Evolutionary conservation across 768 basidiomycete genomes (phyloP).

Genomic region (Serendipita vermifera): DNA sequence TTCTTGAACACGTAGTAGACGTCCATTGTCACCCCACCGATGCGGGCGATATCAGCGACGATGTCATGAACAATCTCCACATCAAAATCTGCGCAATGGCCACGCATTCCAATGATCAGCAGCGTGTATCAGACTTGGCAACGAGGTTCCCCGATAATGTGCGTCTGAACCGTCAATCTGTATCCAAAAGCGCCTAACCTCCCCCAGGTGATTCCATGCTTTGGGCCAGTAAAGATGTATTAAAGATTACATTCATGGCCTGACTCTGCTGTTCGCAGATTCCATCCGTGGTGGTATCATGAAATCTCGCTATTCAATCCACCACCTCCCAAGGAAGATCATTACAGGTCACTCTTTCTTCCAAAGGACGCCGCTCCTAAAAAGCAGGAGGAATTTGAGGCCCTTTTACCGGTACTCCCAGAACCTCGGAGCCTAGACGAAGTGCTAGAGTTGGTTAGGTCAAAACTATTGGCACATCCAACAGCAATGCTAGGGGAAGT

Average conservation of each 20-base stretch:
- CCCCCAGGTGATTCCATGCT: slow-evolving; percentile 54
- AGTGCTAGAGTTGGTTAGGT: slow-evolving; percentile 47
- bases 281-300: slow-evolving; percentile 92
- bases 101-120: slow-evolving; percentile 51
- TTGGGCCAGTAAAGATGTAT: slow-evolving; percentile 44
- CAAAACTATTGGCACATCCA: slow-evolving; percentile 47
- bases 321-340: slow-evolving; percentile 43
- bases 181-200: slow-evolving; percentile 13
- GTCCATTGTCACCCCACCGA: slow-evolving; percentile 93
- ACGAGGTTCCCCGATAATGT: slow-evolving; percentile 42
- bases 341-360: slow-evolving; percentile 65
- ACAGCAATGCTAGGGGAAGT: slow-evolving; percentile 85
- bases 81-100: slow-evolving; percentile 79
- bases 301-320: slow-evolving; percentile 41
- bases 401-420: slow-evolving; percentile 53
- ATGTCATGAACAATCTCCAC: slow-evolving; percentile 40
- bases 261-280: slow-evolving; percentile 36
- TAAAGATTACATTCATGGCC: not conserved
- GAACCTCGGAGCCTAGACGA: slow-evolving; percentile 50
- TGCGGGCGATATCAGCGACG: slow-evolving; percentile 32
- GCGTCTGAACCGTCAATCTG: slow-evolving; percentile 16
- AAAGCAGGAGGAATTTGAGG: slow-evolving; percentile 34
- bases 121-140: slow-evolving; percentile 54
- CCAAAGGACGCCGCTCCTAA: slow-evolving; percentile 20
- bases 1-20: slow-evolving; percentile 64